Evolutionary conservation across 164 flowering plant species (phyloP), one percentile per base, ranked within the genome.

Genomic region (Santalum album): DNA sequence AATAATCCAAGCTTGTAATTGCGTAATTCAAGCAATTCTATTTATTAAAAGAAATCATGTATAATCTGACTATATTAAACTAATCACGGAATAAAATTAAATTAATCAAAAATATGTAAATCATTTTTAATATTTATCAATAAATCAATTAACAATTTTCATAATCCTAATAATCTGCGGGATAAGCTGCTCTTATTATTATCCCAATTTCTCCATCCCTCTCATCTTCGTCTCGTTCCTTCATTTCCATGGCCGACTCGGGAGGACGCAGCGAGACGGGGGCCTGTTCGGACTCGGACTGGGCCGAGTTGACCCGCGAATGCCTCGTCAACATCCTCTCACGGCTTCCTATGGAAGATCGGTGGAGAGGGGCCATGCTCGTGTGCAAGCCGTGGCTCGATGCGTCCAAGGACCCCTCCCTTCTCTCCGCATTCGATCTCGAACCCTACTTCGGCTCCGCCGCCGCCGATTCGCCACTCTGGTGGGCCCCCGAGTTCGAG

Each of bases 241-340:
- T n/a, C n/a, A n/a, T n/a, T n/a, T n/a, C 34, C 34, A 29, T 34
- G 27, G 58, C 47, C 61, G 64, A 53, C 29, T 44, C 53, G 16
- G 46, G 11, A 29, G 46, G 11, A 29, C 53, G 25, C 39, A 25
- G 42, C 49, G 45, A 42, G 21, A 2, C 21, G 6, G 21, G 45
- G n/a, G 21, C 1, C 45, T 6, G 45, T 18, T 4, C 45, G 20
- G 21, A 42, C 21, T 25, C 75, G 21, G 76, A 74, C 53, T 86
- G 97, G 97, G 71, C 80, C 42, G 87, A 90, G 65, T 60, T 90
- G 59, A 86, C 92, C 57, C 78, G 65, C 63, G 95, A 78, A 70
- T 84, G 87, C 71, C 66, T 86, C 42, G 54, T 60, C 68, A 78
- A 76, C 76, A 67, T 87, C 59, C 69, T 90, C 57, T 62, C 74